Base-by-base conservation (phyloP, 1,284 basidiomycete genomes). In the Ustilago esculenta region DNA sequence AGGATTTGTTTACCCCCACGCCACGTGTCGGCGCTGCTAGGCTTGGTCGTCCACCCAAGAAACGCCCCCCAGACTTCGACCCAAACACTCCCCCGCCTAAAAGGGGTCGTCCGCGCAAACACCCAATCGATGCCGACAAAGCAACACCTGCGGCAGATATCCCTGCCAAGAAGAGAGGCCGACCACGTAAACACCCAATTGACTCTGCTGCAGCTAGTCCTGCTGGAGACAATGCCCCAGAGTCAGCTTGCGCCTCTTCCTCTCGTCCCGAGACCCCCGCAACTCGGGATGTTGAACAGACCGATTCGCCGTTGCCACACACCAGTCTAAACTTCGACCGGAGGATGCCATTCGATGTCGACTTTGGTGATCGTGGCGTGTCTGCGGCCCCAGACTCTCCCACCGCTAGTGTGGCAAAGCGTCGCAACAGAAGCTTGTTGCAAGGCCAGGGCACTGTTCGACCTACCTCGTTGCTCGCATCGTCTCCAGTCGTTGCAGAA, bases 81-180 rank as follows among this genome's bases (percentile, higher is more conserved):
- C 27, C 45, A 3, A 42, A 53, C 18, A 50, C 39, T 12, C 48
- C 42, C 18, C 32, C 37, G 5, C 37, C 25, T 2, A 63, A 52
- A 44, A 55, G 34, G 15, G 53, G 53, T 3, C 42, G 59, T 10
- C 48, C 59, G 17, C 53, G 48, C 33, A 63, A 63, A 43, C 18
- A 47, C 8, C 52, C 46, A 10, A 9, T 44, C 17, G 46, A 45
- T 21, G 6, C 27, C 18, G 29, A 29, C 27, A 7, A 6, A 12
- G 7, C 4, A 20, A 23, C 24, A 12, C 18, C 27, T 25, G 43
- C 45, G 27, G 23, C 29, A 3, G 20, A 43, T 20, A n/a, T 18
- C 21, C 21, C 41, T n/a, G 32, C 41, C 0, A 20, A 33, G 2
- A 37, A 48, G 25, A 34, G 39, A 27, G 49, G 53, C 5, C 42